A percentile compares a stretch with the other conserved stretches of the same genome.
phyloP scores from a whole-genome alignment of 2,329 filamentous ascomycete species.

The Paecilomyces niveus region DNA sequence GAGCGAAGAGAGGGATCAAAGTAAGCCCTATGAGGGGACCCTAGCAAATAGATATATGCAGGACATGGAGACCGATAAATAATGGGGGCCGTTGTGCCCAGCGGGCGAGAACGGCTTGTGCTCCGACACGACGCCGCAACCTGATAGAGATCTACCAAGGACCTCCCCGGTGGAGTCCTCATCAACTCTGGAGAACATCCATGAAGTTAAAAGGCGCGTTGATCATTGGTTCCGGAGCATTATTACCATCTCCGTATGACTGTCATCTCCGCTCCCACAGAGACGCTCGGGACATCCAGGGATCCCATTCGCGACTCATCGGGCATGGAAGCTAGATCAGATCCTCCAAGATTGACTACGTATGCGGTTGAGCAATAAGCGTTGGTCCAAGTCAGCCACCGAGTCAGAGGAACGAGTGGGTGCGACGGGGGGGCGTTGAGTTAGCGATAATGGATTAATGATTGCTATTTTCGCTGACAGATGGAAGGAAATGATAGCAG shows the following conservation, averaged over 20 bases:
- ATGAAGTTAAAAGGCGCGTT: not conserved
- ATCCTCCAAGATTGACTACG: not conserved
- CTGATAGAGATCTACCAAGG: not conserved
- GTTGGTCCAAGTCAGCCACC: not conserved
- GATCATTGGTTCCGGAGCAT: not conserved
- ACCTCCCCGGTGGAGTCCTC: not conserved
- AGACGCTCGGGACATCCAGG: not conserved
- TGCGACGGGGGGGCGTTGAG: not conserved
- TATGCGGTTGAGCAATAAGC: not conserved
- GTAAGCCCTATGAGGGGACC: not conserved
- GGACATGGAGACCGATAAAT: not conserved
- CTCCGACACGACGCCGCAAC: not conserved
- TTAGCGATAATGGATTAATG: not conserved
- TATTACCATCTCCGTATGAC: not conserved
- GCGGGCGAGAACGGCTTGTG: not conserved
- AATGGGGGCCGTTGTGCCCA: not conserved
- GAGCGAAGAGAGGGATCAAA: not conserved
- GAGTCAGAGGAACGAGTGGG: not conserved
- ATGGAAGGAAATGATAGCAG: constrained; percentile 11
- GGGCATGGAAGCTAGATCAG: not conserved
- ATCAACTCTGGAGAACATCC: not conserved
- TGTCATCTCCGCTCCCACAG: not conserved
- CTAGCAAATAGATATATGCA: constrained; percentile 1
- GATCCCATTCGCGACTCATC: not conserved
- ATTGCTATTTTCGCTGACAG: constrained; percentile 9